phyloP scores from a whole-genome alignment of 139 green algal species.

The Spirogloea muscicola region DNA sequence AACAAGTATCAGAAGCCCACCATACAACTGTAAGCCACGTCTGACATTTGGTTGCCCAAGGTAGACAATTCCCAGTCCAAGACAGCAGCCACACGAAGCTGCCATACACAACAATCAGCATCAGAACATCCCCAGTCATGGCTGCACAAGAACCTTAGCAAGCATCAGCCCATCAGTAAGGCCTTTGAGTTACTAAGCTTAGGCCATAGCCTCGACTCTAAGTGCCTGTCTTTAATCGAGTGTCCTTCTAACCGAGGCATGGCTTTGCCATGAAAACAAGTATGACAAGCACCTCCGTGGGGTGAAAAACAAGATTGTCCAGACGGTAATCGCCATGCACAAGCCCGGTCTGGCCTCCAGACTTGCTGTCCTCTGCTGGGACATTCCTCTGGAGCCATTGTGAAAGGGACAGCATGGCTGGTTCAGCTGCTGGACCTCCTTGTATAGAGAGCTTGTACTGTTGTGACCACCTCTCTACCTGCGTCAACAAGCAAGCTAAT shows the following conservation, averaged over 20 bases:
- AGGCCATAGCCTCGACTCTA: no score
- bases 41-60: conserved; percentile 67
- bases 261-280: no score
- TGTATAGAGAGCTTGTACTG: conserved; percentile 52
- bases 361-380: conserved; percentile 46
- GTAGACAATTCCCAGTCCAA: conserved; percentile 99
- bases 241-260: no score
- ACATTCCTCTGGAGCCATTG: conserved; percentile 71
- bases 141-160: no score
- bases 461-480: conserved; percentile 47
- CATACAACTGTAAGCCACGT: conserved; percentile 88
- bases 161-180: no score
- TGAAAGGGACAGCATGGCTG: conserved; percentile 62
- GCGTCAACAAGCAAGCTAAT: no score
- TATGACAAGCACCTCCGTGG: conserved; percentile 41
- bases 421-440: neutral
- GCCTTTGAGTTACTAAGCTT: no score
- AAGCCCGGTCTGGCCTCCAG: conserved; percentile 3
- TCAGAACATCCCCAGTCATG: no score
- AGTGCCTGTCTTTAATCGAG: no score
- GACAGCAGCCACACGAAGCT: conserved; percentile 54
- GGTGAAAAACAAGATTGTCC: conserved; percentile 87
- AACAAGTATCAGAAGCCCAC: conserved; percentile 11
- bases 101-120: no score
- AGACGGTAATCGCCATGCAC: conserved; percentile 91